These are phyloP conservation scores for Mortierella sp. DNA, from an alignment of 371 early-diverging fungal species.

Conservation along the genomic window DNA sequence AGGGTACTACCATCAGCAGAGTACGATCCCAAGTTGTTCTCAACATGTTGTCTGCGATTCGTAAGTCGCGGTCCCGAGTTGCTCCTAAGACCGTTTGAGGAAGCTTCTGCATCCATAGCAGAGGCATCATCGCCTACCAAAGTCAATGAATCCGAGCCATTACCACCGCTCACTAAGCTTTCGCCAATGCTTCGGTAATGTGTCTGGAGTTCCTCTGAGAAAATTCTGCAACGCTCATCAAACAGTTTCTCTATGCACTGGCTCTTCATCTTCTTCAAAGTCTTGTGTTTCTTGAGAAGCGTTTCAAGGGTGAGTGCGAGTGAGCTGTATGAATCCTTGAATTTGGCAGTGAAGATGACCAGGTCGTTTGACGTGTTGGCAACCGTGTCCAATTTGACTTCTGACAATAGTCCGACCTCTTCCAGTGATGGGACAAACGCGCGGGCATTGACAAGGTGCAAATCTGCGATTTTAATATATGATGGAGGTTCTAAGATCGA, in stretches of 20 bases:
- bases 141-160: not conserved
- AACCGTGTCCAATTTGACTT: conserved; percentile 49
- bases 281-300: conserved; percentile 33
- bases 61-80: not conserved
- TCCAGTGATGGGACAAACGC: conserved; percentile 35
- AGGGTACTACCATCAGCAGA: conserved; percentile 21
- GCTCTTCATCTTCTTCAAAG: conserved; percentile 33
- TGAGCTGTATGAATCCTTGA: conserved; percentile 44
- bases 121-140: not conserved
- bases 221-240: conserved; percentile 46
- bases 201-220: conserved; percentile 43
- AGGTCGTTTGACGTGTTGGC: conserved; percentile 43
- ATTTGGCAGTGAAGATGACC: conserved; percentile 49
- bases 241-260: conserved; percentile 43
- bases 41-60: conserved; percentile 37
- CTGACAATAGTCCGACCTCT: conserved; percentile 47
- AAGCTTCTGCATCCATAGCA: not conserved
- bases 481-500: conserved; percentile 40
- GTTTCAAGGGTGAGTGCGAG: conserved; percentile 38
- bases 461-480: conserved; percentile 44
- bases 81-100: not conserved
- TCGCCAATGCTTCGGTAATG: conserved; percentile 50
- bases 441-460: conserved; percentile 39
- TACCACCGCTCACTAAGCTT: conserved; percentile 14
- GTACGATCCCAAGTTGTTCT: conserved; percentile 19